phyloP scores from a whole-genome alignment of 2,329 filamentous ascomycete genomes.

The Uncinocarpus reesii region DNA sequence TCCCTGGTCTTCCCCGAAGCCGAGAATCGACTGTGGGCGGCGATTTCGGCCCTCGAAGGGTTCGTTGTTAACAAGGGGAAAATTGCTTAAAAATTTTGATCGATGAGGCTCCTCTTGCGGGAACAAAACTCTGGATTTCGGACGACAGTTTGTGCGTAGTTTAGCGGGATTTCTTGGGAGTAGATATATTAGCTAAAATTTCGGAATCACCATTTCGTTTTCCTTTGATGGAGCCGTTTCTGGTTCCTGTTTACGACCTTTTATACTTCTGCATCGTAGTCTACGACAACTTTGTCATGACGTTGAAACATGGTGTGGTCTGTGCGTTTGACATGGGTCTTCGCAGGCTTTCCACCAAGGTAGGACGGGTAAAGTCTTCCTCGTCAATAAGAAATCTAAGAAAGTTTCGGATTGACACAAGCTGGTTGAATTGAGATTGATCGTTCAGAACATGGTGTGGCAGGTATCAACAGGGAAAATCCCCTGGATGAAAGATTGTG shows the following conservation, averaged over 20 bases:
- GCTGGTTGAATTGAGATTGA: too few species aligned
- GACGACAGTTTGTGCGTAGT: constrained; percentile 2
- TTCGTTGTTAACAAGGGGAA: constrained; percentile 93
- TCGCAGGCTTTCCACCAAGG: not conserved
- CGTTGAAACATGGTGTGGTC: not conserved
- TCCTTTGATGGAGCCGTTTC: too few species aligned
- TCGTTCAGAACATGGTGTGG: too few species aligned
- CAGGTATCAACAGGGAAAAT: too few species aligned
- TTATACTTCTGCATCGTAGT: too few species aligned
- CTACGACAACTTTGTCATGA: too few species aligned
- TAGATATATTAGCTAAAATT: not conserved
- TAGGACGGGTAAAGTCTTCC: too few species aligned
- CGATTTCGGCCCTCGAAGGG: constrained; percentile 71
- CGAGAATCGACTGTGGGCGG: constrained; percentile 88
- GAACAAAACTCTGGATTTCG: not conserved
- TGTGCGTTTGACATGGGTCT: not conserved
- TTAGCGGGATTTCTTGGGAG: constrained; percentile 3
- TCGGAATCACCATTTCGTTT: not conserved
- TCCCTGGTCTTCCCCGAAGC: constrained; percentile 89
- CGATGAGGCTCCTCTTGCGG: not conserved
- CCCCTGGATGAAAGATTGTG: too few species aligned
- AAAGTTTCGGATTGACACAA: too few species aligned
- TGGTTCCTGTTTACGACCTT: too few species aligned
- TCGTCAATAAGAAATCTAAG: too few species aligned
- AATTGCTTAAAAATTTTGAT: constrained; percentile 37